Conservation (phyloP, 2,329 filamentous ascomycete genomes). For the Botryosphaeria dothidea region DNA sequence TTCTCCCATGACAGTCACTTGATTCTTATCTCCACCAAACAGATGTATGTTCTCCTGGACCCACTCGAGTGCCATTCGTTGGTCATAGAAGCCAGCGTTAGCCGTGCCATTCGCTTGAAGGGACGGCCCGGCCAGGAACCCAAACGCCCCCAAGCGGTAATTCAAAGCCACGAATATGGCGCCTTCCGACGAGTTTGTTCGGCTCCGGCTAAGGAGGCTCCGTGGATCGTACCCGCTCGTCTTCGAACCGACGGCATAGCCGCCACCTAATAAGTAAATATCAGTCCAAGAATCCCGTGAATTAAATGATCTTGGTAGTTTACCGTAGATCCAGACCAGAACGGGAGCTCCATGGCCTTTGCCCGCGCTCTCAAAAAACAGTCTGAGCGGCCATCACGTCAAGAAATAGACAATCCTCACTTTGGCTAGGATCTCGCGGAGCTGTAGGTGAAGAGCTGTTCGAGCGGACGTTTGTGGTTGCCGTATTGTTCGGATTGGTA, state of each 20-base stretch:
- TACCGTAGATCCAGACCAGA: slow-evolving; percentile 47
- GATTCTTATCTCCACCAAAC: slow-evolving; percentile 40
- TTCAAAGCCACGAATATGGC: slow-evolving; percentile 53
- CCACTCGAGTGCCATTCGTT: slow-evolving; percentile 42
- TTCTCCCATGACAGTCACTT: slow-evolving; percentile 41
- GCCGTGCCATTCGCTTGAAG: slow-evolving; percentile 34
- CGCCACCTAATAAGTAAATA: slow-evolving; percentile 33
- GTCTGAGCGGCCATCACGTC: slow-evolving; percentile 39
- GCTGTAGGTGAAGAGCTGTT: not conserved
- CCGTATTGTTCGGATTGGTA: slow-evolving; percentile 31
- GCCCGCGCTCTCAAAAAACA: slow-evolving; percentile 31
- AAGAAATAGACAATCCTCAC: slow-evolving; percentile 43
- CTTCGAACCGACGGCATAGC: slow-evolving; percentile 45
- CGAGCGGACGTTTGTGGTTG: slow-evolving; percentile 19
- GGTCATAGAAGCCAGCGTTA: slow-evolving; percentile 39
- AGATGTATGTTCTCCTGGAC: slow-evolving; percentile 39
- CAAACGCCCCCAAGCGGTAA: slow-evolving; percentile 47
- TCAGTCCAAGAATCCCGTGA: not conserved
- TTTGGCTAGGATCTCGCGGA: not conserved
- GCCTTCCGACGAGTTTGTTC: not conserved
- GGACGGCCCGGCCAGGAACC: slow-evolving; percentile 35
- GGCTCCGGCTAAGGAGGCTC: slow-evolving; percentile 37
- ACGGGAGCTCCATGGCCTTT: slow-evolving; percentile 34
- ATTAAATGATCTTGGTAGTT: slow-evolving; percentile 20
- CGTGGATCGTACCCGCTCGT: slow-evolving; percentile 29